Percentiles rank a stretch among this genome's conserved stretches.
These are phyloP conservation scores for Suillus alpinus DNA, from an alignment of 768 basidiomycete species.

Conservation along the genomic window DNA sequence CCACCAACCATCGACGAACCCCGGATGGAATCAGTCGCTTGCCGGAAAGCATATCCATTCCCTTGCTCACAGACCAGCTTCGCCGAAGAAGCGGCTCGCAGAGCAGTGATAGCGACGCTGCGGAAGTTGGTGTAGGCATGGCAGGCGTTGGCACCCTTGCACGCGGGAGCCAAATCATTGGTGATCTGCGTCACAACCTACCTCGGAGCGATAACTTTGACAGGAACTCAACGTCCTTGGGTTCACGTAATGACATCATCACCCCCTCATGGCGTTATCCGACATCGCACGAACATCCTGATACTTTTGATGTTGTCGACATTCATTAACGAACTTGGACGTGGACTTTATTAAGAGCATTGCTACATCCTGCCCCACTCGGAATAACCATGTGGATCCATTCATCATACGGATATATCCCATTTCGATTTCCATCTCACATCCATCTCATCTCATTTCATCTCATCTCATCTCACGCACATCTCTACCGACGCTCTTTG, in stretches of 20 bases:
- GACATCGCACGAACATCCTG: background rate
- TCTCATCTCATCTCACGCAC: background rate
- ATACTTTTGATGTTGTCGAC: background rate
- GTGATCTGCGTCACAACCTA: conserved; percentile 9
- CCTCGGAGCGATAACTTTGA: conserved; percentile 15
- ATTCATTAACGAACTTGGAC: background rate
- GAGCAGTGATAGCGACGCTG: conserved; percentile 11
- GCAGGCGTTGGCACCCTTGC: conserved; percentile 45
- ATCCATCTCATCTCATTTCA: background rate
- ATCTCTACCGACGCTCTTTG: background rate
- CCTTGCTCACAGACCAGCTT: conserved; percentile 29
- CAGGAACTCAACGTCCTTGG: background rate
- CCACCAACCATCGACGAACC: background rate
- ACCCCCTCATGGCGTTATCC: background rate
- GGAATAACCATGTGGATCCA: background rate
- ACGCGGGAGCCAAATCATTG: conserved; percentile 29
- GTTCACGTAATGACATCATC: too few relatives aligned
- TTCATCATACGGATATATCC: background rate
- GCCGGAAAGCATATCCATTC: conserved; percentile 23
- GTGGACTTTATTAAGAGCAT: background rate
- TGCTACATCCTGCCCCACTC: background rate
- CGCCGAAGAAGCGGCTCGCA: conserved; percentile 17
- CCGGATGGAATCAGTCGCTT: conserved; percentile 1
- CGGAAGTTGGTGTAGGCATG: conserved; percentile 36
- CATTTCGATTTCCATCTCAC: background rate